These are phyloP conservation scores for Vigna hirtella DNA, from an alignment of 306 rosid genomes.

Conservation along the genomic window DNA sequence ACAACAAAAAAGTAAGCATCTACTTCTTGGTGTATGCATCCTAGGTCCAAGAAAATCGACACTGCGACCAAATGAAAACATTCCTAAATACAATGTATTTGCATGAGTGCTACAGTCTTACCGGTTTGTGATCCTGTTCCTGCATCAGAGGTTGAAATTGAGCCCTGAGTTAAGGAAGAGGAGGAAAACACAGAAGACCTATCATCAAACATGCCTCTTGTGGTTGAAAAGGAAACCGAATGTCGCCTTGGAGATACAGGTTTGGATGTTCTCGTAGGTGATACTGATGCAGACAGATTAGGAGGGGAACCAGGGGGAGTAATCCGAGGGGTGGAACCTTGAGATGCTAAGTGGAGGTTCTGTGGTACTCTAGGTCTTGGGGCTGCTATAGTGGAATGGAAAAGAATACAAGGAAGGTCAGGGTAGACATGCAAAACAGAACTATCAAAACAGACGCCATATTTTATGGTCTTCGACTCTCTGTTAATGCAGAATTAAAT, in stretches of 20 bases:
- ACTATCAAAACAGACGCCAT: conserved; percentile 21
- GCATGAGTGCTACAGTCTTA: conserved; percentile 45
- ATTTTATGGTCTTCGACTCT: neutral
- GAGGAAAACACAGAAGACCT: conserved; percentile 65
- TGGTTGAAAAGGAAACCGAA: conserved; percentile 74
- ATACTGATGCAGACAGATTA: conserved; percentile 72
- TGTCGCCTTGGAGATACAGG: conserved; percentile 83
- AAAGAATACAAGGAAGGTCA: conserved; percentile 33
- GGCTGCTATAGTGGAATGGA: conserved; percentile 46
- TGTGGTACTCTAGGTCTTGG: conserved; percentile 70
- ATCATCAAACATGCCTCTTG: conserved; percentile 77
- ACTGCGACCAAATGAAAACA: conserved; percentile 6
- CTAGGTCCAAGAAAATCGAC: conserved; percentile 17
- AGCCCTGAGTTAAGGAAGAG: conserved; percentile 46
- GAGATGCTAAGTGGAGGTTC: conserved; percentile 76
- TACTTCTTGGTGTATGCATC: conserved; percentile 17
- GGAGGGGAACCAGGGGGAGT: conserved; percentile 91
- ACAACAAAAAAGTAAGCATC: conserved; percentile 19
- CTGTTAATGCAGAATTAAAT: conserved; percentile 28
- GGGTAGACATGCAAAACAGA: conserved; percentile 32
- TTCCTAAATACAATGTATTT: conserved; percentile 33
- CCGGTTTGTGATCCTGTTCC: conserved; percentile 72
- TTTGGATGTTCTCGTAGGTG: conserved; percentile 81
- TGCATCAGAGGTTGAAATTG: conserved; percentile 59
- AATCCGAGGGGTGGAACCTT: conserved; percentile 72